Evolutionary conservation across 768 basidiomycete species (phyloP), one percentile per base, ranked within the genome.

Genomic region (Nidularia sp.): DNA sequence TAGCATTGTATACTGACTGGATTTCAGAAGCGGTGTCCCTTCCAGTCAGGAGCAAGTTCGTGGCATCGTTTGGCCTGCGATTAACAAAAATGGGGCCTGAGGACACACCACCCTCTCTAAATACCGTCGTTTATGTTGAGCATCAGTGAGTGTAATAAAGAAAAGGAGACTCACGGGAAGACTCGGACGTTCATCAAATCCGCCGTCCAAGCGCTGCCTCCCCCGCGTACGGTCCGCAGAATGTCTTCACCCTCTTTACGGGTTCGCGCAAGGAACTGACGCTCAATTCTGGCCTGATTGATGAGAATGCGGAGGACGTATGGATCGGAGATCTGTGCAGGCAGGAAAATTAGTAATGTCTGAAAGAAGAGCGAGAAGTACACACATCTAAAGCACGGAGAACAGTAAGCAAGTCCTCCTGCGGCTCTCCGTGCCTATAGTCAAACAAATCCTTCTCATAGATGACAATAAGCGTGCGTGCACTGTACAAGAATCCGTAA

Each of bases 251-350:
- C 94, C 35, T 85, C 80, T 0, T 61, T 63, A 69, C 93, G 90
- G 6, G 71, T 80, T 2, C 59, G 62, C 0, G 88, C 83, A 18
- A 98, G 75, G 6, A 93, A 66, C 2, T 76, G 79, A 12, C 77
- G 73, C 66, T 99, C 97, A 47, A 97, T 90, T 44, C 65, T 70
- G 18, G 71, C 69, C 48, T 77, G 73, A 65, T 93, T 93, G 68
- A 98, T 86, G 44, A 99, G 65, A 34, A 94, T 76, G 48, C 93
- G 90, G 31, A 84, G 71, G 2, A 95, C 88, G 53, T 83, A 84
- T 34, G 79, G 78, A 57, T 96, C 75, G 10, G 80, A 75, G 55
- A 96, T 76, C 93, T 98, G 58, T 22, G 10, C 34, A 31, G 13
- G n/a, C 52, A 55, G 48, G 25, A 44, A 34, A 29, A 46, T 46